Base-by-base conservation (phyloP, 1,139 yeast genomes). In the Geotrichum siamense region DNA sequence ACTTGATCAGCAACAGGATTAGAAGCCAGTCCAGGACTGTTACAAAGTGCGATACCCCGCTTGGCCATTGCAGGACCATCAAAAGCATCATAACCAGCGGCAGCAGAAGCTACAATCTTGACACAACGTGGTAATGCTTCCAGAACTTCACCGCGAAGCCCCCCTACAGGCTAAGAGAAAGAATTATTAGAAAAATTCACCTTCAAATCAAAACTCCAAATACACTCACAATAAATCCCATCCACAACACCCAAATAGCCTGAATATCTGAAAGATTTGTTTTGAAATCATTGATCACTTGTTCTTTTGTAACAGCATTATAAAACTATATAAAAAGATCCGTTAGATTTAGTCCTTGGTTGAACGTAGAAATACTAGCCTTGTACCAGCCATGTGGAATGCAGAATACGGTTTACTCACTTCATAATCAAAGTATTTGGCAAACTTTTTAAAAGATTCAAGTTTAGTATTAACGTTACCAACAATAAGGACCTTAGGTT, bases 1-100 rank as follows among this genome's bases (percentile, higher is more conserved):
- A 80, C 93, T 47, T 78, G 62, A 53, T 85, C 94, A 1, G 93
- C 85, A 13, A 85, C 95, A 12, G 85, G 83, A 39, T 69, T 75
- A 2, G 81, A 75, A 0, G 84, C 76, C 38, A 70, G 64, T 0
- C 58, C 58, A 1, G 60, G 62, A 16, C 78, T 78, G 59, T 84
- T 80, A 50, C 84, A 76, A 47, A 83, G 67, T 3, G 64, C 57
- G 31, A 83, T 74, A n/a, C 71, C 72, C 41, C 66, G 68, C 21
- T 65, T 62, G 25, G 60, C 58, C 21, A 76, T 51, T 15, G 56
- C 59, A 10, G 58, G 65, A 3, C 71, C 71, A 58, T 82, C 84
- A 50, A 74, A 75, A 20, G 70, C 71, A 51, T 82, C 86, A 53
- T 68, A 71, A 0, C 94, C 95, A 2, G 83, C 89, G 44, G 86